Conservation (phyloP, 73 alveolate genomes). For the Halteria grandinella region DNA sequence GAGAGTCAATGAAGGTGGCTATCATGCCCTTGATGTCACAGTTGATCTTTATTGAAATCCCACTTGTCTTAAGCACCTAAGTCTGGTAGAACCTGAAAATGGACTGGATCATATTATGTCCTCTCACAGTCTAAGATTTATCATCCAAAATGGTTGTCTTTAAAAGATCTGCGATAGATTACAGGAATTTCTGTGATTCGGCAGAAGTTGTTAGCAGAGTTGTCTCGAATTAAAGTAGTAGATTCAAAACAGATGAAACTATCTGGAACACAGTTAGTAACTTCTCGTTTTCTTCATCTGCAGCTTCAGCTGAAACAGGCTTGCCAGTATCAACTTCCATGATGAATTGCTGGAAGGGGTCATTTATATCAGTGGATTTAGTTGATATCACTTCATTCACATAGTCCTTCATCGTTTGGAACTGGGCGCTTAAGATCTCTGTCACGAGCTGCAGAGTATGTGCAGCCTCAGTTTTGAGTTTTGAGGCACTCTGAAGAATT, state of each 20-base stretch:
- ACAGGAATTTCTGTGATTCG: not conserved
- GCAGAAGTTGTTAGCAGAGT: not conserved
- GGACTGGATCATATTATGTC: not conserved
- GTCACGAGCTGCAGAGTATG: not conserved
- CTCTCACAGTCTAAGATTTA: not conserved
- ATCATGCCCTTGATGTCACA: not conserved
- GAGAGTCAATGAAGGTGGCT: constrained; percentile 10
- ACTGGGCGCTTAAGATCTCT: not conserved
- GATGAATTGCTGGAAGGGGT: constrained; percentile 32
- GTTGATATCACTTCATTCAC: not conserved
- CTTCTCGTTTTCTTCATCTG: not conserved
- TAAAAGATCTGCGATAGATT: not conserved
- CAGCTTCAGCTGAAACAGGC: not conserved
- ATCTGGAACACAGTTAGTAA: constrained; percentile 1
- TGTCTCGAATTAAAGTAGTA: constrained; percentile 2
- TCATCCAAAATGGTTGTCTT: not conserved
- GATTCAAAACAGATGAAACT: constrained; percentile 4
- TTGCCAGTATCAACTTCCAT: constrained; percentile 1
- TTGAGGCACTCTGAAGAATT: constrained; percentile 9
- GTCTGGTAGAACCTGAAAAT: constrained; percentile 25
- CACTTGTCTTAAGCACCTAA: not conserved
- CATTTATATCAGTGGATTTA: not conserved
- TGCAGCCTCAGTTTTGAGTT: constrained; percentile 3
- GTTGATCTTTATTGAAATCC: not conserved
- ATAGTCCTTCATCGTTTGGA: not conserved